phyloP scores from a whole-genome alignment of 306 rosid genomes.

The cucumber (Cucumis sativus) region DNA sequence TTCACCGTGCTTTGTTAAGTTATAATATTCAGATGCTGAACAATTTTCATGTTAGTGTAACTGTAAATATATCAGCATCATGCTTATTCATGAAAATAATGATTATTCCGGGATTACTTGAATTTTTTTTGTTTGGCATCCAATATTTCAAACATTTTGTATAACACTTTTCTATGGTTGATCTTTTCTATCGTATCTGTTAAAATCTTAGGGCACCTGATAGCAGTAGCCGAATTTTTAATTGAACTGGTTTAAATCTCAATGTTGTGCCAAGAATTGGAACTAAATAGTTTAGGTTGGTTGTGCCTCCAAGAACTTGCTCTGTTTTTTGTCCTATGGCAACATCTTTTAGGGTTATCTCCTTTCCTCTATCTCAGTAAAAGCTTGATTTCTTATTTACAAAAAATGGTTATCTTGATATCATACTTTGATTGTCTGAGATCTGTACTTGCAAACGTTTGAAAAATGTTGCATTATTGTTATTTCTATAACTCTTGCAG shows the following conservation, averaged over 20 bases:
- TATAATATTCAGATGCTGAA: not conserved
- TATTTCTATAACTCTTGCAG: not conserved
- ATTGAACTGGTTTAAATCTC: not conserved
- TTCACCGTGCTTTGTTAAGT: not conserved
- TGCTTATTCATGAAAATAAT: not conserved
- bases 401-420: not conserved
- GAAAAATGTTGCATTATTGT: not conserved
- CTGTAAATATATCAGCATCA: not conserved
- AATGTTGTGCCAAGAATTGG: not conserved
- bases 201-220: not conserved
- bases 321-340: not conserved
- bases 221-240: not conserved
- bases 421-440: not conserved
- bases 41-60: not conserved
- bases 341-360: not conserved
- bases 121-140: not conserved
- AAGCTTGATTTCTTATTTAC: too few relatives aligned
- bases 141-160: not conserved
- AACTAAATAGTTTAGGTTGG: not conserved
- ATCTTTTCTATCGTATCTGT: not conserved
- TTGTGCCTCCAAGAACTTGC: not conserved
- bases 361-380: too few relatives aligned
- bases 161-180: not conserved
- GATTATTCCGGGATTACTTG: not conserved
- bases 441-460: not conserved